Evolutionary conservation across 495 filamentous ascomycete genomes (phyloP).

Genomic region (Podospora comata): DNA sequence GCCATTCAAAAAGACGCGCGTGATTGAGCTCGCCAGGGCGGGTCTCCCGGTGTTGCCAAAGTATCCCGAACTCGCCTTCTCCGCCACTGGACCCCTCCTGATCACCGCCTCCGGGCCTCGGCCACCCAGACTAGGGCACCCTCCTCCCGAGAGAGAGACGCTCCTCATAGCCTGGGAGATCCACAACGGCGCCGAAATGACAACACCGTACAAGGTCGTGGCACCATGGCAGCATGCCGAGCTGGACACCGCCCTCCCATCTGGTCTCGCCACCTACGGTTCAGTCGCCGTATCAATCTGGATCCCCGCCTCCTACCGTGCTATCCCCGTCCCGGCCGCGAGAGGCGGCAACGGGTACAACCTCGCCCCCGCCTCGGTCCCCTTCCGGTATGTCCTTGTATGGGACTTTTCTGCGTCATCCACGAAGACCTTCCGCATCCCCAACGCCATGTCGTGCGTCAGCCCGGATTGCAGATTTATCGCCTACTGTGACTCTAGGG

Average conservation of each 20-base stretch:
- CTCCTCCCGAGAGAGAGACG: conserved; percentile 35
- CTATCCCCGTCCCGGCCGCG: conserved; percentile 29
- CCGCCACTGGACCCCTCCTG: conserved; percentile 34
- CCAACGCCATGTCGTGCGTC: conserved; percentile 34
- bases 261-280: conserved; percentile 34
- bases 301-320: conserved; percentile 37
- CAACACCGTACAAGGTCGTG: conserved; percentile 36
- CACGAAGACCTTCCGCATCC: conserved; percentile 36
- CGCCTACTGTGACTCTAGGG: conserved; percentile 33
- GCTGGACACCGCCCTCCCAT: conserved; percentile 36
- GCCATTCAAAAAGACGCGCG: conserved; percentile 63
- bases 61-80: conserved; percentile 39
- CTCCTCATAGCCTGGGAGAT: conserved; percentile 37
- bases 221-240: conserved; percentile 37
- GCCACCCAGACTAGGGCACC: conserved; percentile 33
- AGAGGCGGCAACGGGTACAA: conserved; percentile 31
- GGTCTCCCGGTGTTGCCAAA: conserved; percentile 35
- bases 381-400: conserved; percentile 32
- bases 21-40: conserved; percentile 56
- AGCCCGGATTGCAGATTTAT: conserved; percentile 37
- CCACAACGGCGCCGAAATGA: conserved; percentile 22
- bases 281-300: conserved; percentile 36
- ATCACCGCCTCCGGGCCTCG: conserved; percentile 36
- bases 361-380: conserved; percentile 30
- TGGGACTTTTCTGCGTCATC: conserved; percentile 36